A percentile compares a stretch with the other conserved stretches of the same genome.
Evolutionary conservation across 805 yeast species (phyloP).

Genomic region (Metschnikowia gelsemii): DNA sequence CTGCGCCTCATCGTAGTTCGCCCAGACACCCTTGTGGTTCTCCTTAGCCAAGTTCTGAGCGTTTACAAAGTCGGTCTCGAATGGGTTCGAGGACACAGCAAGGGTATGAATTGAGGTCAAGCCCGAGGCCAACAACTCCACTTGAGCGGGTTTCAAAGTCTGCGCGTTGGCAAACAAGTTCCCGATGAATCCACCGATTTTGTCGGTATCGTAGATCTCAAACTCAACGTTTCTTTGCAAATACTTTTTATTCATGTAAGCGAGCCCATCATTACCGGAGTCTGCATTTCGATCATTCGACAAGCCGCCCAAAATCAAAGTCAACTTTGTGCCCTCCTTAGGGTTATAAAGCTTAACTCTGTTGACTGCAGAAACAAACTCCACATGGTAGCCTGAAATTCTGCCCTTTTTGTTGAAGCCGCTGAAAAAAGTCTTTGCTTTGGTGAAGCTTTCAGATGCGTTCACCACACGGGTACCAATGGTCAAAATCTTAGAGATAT

Average conservation of each 20-base stretch:
- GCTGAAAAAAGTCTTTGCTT: constrained; percentile 72
- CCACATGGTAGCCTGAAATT: constrained; percentile 65
- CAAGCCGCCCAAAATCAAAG: constrained; percentile 76
- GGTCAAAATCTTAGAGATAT: constrained; percentile 47
- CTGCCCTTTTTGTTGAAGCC: constrained; percentile 65
- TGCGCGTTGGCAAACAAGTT: constrained; percentile 54
- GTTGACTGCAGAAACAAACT: constrained; percentile 65
- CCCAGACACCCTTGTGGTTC: constrained; percentile 66
- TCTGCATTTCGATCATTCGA: constrained; percentile 40
- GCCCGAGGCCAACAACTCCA: constrained; percentile 58
- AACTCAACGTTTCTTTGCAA: constrained; percentile 74
- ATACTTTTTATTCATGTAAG: constrained; percentile 51
- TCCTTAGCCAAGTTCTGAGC: constrained; percentile 64
- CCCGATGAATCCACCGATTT: constrained; percentile 79
- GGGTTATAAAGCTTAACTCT: constrained; percentile 68
- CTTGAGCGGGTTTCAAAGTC: constrained; percentile 53
- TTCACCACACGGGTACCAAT: constrained; percentile 65
- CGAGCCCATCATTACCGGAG: constrained; percentile 49
- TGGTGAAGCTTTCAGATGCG: constrained; percentile 70
- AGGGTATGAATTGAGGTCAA: constrained; percentile 62
- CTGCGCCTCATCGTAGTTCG: constrained; percentile 46
- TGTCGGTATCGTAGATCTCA: constrained; percentile 68
- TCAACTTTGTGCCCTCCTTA: constrained; percentile 66
- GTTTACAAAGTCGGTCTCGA: constrained; percentile 50
- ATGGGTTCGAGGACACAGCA: constrained; percentile 59